Conservation (phyloP, 306 rosid species). For the Dalbergia cochinchinensis region DNA sequence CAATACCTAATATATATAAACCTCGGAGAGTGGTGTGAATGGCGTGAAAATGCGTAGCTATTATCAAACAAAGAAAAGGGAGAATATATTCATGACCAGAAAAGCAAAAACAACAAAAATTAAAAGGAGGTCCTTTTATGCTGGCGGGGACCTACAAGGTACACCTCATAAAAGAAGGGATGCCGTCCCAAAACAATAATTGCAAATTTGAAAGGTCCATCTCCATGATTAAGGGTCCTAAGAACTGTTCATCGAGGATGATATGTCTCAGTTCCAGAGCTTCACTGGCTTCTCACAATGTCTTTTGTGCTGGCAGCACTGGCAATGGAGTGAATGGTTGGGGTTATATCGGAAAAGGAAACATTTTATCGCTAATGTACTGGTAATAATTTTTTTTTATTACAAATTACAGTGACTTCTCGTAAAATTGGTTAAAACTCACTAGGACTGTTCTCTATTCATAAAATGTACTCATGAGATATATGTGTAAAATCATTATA, state of each 20-base stretch:
- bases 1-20: too few species aligned
- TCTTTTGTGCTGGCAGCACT: slow-evolving; percentile 1
- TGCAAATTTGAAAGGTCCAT: slow-evolving; percentile 46
- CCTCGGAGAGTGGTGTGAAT: too few species aligned
- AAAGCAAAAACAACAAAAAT: slow-evolving; percentile 9
- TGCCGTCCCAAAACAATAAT: slow-evolving; percentile 46
- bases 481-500: too few species aligned
- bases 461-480: too few species aligned
- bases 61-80: neutral
- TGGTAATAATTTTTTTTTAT: too few species aligned
- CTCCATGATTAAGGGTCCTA: slow-evolving; percentile 29
- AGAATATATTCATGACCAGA: slow-evolving; percentile 26
- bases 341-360: neutral
- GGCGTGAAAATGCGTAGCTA: neutral
- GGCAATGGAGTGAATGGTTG: neutral
- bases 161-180: slow-evolving; percentile 24
- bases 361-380: too few species aligned
- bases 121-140: slow-evolving; percentile 15
- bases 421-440: too few species aligned
- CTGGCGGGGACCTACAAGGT: slow-evolving; percentile 41
- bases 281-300: slow-evolving; percentile 28
- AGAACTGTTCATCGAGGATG: slow-evolving; percentile 24
- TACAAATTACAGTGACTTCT: too few species aligned
- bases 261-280: slow-evolving; percentile 12
- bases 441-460: too few species aligned